Evolutionary conservation across 495 filamentous ascomycete genomes (phyloP).

Genomic region (Aspergillus sparsus): DNA sequence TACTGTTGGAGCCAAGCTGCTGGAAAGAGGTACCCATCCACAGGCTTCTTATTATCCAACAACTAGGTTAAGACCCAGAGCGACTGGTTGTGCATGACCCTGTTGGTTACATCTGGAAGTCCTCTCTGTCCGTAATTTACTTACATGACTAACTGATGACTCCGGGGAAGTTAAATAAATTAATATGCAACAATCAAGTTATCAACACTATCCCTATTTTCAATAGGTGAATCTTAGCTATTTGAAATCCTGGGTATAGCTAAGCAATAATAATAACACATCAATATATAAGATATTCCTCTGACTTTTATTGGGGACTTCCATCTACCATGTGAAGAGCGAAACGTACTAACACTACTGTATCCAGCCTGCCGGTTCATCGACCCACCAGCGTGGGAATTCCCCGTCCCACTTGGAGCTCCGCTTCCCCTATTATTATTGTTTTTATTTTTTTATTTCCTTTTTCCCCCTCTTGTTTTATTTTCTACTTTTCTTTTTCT

Average conservation of each 20-base stretch:
- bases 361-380: slow-evolving; percentile 31
- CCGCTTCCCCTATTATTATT: slow-evolving; percentile 14
- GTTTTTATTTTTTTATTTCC: not conserved
- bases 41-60: slow-evolving; percentile 24
- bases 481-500: too few species aligned
- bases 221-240: too few species aligned
- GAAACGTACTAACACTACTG: slow-evolving; percentile 3
- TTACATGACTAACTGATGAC: not conserved
- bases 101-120: not conserved
- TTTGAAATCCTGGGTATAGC: too few species aligned
- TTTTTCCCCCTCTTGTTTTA: too few species aligned
- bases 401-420: slow-evolving; percentile 20
- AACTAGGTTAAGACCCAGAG: slow-evolving; percentile 18
- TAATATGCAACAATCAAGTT: slow-evolving; percentile 4
- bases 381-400: slow-evolving; percentile 24
- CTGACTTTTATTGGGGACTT: too few species aligned
- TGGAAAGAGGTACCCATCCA: slow-evolving; percentile 27
- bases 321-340: too few species aligned
- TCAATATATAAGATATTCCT: too few species aligned
- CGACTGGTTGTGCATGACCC: slow-evolving; percentile 14
- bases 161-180: slow-evolving; percentile 17
- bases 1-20: slow-evolving; percentile 29
- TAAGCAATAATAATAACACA: too few species aligned
- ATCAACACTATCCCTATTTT: not conserved
- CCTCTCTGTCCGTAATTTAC: slow-evolving; percentile 7